Evolutionary conservation across 1,284 basidiomycete genomes (phyloP).

Genomic region (Cerioporus squamosus): DNA sequence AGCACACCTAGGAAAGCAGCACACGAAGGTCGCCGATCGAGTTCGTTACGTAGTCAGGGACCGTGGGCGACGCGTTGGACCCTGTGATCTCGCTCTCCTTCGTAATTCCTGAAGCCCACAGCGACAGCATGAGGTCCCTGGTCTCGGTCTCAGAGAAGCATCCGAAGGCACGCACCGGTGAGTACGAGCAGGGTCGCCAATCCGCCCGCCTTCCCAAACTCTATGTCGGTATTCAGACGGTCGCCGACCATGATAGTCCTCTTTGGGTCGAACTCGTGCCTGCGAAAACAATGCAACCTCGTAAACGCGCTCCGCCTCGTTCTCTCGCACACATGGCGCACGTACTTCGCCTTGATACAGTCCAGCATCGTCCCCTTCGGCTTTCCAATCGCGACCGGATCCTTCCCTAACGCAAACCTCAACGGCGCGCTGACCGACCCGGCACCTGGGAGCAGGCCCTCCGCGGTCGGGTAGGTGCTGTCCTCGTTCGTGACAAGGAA

Average conservation of each 20-base stretch:
- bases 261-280: conserved; percentile 83
- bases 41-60: conserved; percentile 83
- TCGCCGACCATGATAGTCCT: conserved; percentile 96
- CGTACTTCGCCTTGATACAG: conserved; percentile 93
- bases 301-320: neutral
- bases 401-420: conserved; percentile 70
- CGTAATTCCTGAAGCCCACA: conserved; percentile 63
- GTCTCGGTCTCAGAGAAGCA: neutral
- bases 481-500: conserved; percentile 97
- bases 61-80: conserved; percentile 66
- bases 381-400: conserved; percentile 89
- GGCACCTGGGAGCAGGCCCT: conserved; percentile 85
- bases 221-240: conserved; percentile 92
- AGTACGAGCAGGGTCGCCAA: conserved; percentile 90
- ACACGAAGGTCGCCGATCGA: conserved; percentile 77
- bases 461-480: conserved; percentile 83
- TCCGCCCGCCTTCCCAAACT: conserved; percentile 88
- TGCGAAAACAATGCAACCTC: conserved; percentile 36
- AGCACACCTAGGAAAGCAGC: conserved; percentile 20
- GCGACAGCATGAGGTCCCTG: neutral
- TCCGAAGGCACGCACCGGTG: conserved; percentile 63
- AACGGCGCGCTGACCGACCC: conserved; percentile 88
- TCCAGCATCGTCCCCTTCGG: conserved; percentile 93
- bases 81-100: conserved; percentile 72
- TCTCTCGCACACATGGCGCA: conserved; percentile 12